Conservation (phyloP, 139 green algal species). For the Eudorina sp. region DNA sequence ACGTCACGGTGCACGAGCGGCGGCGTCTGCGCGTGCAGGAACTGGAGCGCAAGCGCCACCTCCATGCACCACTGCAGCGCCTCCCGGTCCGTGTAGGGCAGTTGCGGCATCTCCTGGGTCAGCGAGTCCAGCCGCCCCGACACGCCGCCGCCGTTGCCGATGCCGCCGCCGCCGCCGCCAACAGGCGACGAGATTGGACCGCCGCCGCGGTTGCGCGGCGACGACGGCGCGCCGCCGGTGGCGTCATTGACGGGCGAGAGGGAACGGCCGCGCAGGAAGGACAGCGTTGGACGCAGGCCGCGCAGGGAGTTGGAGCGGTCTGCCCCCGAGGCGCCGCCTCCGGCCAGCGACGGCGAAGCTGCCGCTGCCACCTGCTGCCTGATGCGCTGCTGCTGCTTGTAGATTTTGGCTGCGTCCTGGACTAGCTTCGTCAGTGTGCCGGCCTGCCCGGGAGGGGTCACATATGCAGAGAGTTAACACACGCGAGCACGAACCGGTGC, state of each 20-base stretch:
- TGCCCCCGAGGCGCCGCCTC: background rate
- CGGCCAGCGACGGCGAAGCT: background rate
- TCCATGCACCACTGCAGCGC: constrained; percentile 47
- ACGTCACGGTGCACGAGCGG: constrained; percentile 41
- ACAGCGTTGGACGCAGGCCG: background rate
- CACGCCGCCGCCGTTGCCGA: background rate
- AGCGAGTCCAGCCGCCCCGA: background rate
- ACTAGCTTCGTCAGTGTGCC: constrained; percentile 24
- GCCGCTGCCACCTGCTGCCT: constrained; percentile 21
- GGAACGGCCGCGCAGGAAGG: constrained; percentile 34
- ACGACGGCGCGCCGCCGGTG: background rate
- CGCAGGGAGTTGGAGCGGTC: constrained; percentile 8
- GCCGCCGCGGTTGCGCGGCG: background rate
- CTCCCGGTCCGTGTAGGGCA: constrained; percentile 43
- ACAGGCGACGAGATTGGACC: background rate
- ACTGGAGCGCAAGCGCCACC: constrained; percentile 44
- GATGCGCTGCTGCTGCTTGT: constrained; percentile 33
- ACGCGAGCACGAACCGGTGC: no score
- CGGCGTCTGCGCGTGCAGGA: constrained; percentile 43
- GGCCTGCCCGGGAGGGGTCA: constrained; percentile 1
- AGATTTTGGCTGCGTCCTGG: background rate
- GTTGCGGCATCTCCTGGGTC: background rate
- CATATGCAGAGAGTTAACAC: no score
- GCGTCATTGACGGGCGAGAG: background rate
- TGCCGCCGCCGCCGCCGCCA: background rate